Base-by-base conservation (phyloP, 305 asterid species). In the Solanum hybrid region DNA sequence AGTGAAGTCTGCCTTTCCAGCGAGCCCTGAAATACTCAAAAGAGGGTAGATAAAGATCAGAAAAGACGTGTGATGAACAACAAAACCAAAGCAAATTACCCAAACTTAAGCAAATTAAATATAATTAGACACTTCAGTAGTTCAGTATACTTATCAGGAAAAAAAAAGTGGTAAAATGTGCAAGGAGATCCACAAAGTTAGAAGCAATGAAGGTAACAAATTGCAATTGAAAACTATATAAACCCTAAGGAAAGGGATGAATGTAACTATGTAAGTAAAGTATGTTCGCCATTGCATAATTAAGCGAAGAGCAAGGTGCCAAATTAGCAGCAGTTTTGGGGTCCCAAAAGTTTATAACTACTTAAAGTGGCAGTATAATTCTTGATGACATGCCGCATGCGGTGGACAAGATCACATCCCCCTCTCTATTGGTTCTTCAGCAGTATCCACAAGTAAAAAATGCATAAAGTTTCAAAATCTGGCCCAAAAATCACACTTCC, bases 1-100 rank as follows among this genome's bases (percentile, higher is more conserved):
- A 89, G 96, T 97, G 94, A 98, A 98, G 89, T 98, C 99, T 88
- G 97, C 99, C 95, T 95, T 96, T 73, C 99, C 99, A 79, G 94
- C 93, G 88, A 97, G 95, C 83, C 99, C 99, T 98, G 85, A 39
- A 70, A 92, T 89, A 89, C 87, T 79, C 81, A 90, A 90, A 61
- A 85, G 51, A 22, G 41, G 68, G 83, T 88, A 29, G 86, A 77
- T 88, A 83, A 88, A 76, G 89, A 41, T 80, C 39, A 79, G 81
- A 86, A 89, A 32, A 82, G 86, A 65, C 2, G 33, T 7, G 31
- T 20, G 38, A 81, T 79, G 32, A 75, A 88, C 33, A 65, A 45
- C 15, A 39, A 88, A 88, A 36, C 39, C 45, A 57, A 85, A 7
- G 51, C 31, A 85, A 51, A 6, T 11, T 11, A 85, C 29, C n/a